These are phyloP conservation scores for Quercus lobata DNA, from an alignment of 331 rosid species.

Conservation along the genomic window DNA sequence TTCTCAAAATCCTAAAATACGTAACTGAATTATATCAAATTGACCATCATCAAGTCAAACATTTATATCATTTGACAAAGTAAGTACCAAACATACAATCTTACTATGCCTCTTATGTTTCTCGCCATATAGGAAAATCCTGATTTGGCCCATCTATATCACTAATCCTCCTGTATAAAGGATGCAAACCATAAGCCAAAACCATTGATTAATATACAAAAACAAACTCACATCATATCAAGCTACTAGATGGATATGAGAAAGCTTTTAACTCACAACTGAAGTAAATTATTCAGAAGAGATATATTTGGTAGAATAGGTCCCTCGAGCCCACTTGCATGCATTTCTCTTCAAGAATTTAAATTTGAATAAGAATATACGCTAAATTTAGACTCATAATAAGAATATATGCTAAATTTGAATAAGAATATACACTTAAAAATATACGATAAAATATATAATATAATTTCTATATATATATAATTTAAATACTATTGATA, in stretches of 20 bases:
- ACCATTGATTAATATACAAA: neutral
- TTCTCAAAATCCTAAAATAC: constrained; percentile 65
- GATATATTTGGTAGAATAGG: too few relatives aligned
- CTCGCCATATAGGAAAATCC: constrained; percentile 47
- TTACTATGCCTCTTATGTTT: constrained; percentile 32
- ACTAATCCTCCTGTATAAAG: constrained; percentile 59
- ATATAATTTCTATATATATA: too few relatives aligned
- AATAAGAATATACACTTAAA: too few relatives aligned
- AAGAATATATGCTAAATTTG: too few relatives aligned
- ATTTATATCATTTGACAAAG: neutral
- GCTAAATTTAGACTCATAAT: too few relatives aligned
- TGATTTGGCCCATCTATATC: constrained; percentile 68
- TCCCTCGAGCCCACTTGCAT: too few relatives aligned
- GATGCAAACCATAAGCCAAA: constrained; percentile 3
- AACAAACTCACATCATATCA: neutral
- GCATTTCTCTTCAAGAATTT: too few relatives aligned
- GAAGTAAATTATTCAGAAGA: too few relatives aligned
- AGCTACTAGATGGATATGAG: neutral
- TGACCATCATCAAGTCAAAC: constrained; percentile 12
- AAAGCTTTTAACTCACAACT: neutral
- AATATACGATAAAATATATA: too few relatives aligned
- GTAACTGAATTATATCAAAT: constrained; percentile 19
- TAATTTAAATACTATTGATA: too few relatives aligned
- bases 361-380: too few relatives aligned
- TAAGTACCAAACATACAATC: constrained; percentile 49